A percentile compares a stretch with the other conserved stretches of the same genome.
phyloP scores from a whole-genome alignment of 2,329 filamentous ascomycete species.

The Penicillium glabrum region DNA sequence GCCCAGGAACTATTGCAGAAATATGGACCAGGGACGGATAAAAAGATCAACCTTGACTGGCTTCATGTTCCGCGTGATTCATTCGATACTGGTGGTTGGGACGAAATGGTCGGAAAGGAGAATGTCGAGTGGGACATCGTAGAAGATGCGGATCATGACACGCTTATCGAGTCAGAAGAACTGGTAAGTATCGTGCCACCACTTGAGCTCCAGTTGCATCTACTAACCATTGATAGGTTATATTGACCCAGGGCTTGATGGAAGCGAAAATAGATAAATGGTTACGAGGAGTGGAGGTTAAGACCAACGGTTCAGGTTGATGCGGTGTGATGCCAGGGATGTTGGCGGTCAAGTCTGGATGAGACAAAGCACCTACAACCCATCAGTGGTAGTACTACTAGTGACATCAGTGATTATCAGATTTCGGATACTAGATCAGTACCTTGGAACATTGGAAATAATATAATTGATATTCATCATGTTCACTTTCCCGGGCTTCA shows the following conservation, averaged over 20 bases:
- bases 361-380: too few species aligned
- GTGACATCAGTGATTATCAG: too few species aligned
- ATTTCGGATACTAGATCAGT: too few species aligned
- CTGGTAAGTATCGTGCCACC: not conserved
- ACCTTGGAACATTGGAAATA: too few species aligned
- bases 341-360: too few species aligned
- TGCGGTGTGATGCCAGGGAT: too few species aligned
- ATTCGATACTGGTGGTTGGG: conserved; percentile 13
- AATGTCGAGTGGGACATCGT: conserved; percentile 10
- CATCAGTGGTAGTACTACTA: too few species aligned
- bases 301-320: not conserved
- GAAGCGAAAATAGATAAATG: conserved; percentile 6
- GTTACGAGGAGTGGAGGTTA: not conserved
- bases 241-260: conserved; percentile 3
- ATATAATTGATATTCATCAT: too few species aligned
- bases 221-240: not conserved
- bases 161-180: conserved; percentile 8
- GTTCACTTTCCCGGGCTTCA: too few species aligned
- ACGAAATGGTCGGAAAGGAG: conserved; percentile 10
- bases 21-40: not conserved
- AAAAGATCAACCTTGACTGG: not conserved
- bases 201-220: not conserved
- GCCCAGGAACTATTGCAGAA: conserved; percentile 1
- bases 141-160: conserved; percentile 8
- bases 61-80: conserved; percentile 3